Evolutionary conservation across 1,139 yeast genomes (phyloP), one percentile per base, ranked within the genome.

Genomic region (Pichia sp.): DNA sequence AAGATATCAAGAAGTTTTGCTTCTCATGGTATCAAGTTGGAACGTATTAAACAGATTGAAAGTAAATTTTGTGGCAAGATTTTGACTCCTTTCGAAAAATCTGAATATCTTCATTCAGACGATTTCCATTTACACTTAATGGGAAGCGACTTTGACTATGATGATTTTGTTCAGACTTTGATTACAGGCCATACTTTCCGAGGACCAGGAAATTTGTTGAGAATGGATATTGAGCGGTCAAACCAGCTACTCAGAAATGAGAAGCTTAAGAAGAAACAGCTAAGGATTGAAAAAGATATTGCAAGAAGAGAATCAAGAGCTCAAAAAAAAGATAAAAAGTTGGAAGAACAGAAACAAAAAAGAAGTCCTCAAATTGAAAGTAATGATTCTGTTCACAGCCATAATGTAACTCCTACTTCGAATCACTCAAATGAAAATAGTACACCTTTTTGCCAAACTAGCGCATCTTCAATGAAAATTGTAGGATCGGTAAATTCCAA

Each of bases 91-190:
- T 48, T 23, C 43, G 43, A 43, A 26, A 37, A 31, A 10, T 21
- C 28, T 2, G 50, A 48, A 26, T 43, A 36, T 10, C 4, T 48
- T n/a, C 41, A 44, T 28, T 48, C 51, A 10, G 47, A 48, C 39
- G 51, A 48, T 22, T 36, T 37, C n/a, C 13, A 48, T 39, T 48
- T 48, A 22, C 41, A 39, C 28, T 13, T 36, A n/a, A 43, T 48
- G 44, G 40, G 40, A 31, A 26, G 21, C 5, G 21, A 12, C 3
- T 41, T 25, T 12, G 25, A 25, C 13, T 48, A 48, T 37, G 30
- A 37, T n/a, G 51, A 48, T 5, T 48, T 48, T 43, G 22, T 48
- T 28, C 30, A 21, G 6, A 37, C 31, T 26, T 19, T 48, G 23
- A 28, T 48, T 16, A 26, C 51, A 10, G 51, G 51, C n/a, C 37